These are phyloP conservation scores for Fistulifera pelliculosa DNA, from an alignment of 108 stramenopile genomes.

Conservation along the genomic window DNA sequence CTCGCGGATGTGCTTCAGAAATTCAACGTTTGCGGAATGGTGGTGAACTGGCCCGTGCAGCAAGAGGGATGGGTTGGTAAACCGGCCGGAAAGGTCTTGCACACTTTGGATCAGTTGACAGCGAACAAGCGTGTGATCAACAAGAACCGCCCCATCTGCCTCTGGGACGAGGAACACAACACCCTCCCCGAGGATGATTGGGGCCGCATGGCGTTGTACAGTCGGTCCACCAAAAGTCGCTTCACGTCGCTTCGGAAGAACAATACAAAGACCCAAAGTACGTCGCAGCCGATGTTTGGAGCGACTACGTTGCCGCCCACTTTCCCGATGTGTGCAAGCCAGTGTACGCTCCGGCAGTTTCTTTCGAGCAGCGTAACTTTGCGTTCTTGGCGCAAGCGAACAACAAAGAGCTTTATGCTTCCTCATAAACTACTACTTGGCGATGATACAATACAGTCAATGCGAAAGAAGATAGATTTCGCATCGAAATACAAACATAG, in stretches of 20 bases:
- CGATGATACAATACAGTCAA: too few species aligned
- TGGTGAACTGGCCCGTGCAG: slow-evolving; percentile 25
- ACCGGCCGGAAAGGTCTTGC: slow-evolving; percentile 18
- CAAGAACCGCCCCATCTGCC: slow-evolving; percentile 12
- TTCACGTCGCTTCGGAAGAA: slow-evolving; percentile 15
- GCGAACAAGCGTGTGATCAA: slow-evolving; percentile 4
- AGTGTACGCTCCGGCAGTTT: neutral
- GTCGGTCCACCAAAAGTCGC: neutral
- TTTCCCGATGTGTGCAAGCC: slow-evolving; percentile 12
- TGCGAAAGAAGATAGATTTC: too few species aligned
- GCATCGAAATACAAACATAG: too few species aligned
- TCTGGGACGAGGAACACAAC: slow-evolving; percentile 15
- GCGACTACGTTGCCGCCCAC: slow-evolving; percentile 13
- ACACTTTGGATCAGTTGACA: slow-evolving; percentile 15
- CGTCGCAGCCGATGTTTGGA: slow-evolving; percentile 14
- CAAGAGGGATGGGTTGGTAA: slow-evolving; percentile 15
- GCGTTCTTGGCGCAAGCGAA: too few species aligned
- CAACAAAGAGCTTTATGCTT: too few species aligned
- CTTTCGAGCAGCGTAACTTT: neutral
- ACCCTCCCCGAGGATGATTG: slow-evolving; percentile 12
- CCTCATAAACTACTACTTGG: too few species aligned
- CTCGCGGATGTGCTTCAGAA: slow-evolving; percentile 8
- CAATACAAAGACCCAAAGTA: slow-evolving; percentile 10
- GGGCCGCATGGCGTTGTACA: slow-evolving; percentile 16
- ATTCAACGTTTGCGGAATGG: slow-evolving; percentile 17